phyloP scores from a whole-genome alignment of 495 filamentous ascomycete genomes.

The Daldinia vernicosa region DNA sequence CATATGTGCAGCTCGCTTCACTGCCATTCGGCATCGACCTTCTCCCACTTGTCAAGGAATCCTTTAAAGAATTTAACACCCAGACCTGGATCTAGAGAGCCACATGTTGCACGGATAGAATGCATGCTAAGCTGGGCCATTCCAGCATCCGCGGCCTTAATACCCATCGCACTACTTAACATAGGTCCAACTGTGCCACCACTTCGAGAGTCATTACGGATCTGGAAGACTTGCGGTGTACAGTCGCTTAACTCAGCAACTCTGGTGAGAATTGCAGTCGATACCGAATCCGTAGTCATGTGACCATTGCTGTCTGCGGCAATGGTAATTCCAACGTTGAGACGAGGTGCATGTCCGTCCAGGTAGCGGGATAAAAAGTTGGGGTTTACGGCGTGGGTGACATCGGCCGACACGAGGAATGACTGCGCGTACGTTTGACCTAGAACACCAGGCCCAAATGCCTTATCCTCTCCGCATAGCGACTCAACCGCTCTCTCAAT shows the following conservation, averaged over 20 bases:
- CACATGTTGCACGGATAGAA: conserved; percentile 89
- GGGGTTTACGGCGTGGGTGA: conserved; percentile 93
- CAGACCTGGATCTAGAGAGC: conserved; percentile 84
- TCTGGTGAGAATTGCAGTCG: conserved; percentile 75
- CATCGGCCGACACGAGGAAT: conserved; percentile 92
- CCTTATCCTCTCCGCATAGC: conserved; percentile 56
- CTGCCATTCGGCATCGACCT: conserved; percentile 84
- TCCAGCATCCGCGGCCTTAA: conserved; percentile 87
- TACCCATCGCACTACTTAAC: conserved; percentile 80
- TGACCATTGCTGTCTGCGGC: conserved; percentile 90
- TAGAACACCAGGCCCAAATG: conserved; percentile 71
- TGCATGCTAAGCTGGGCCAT: conserved; percentile 97
- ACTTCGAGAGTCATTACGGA: conserved; percentile 85
- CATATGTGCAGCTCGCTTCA: conserved; percentile 38
- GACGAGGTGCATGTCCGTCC: conserved; percentile 79
- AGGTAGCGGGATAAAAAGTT: conserved; percentile 88
- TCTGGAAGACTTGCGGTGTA: conserved; percentile 89
- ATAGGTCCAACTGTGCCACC: conserved; percentile 97
- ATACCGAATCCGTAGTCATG: conserved; percentile 89
- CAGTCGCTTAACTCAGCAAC: conserved; percentile 74
- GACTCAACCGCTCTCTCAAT: conserved; percentile 83
- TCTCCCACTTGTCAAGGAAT: conserved; percentile 88
- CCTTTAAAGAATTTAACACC: conserved; percentile 89
- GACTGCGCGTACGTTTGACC: conserved; percentile 89
- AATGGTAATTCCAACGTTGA: conserved; percentile 90